Base-by-base conservation (phyloP, 768 basidiomycete genomes). In the Porphyrellus cyaneotinctus region DNA sequence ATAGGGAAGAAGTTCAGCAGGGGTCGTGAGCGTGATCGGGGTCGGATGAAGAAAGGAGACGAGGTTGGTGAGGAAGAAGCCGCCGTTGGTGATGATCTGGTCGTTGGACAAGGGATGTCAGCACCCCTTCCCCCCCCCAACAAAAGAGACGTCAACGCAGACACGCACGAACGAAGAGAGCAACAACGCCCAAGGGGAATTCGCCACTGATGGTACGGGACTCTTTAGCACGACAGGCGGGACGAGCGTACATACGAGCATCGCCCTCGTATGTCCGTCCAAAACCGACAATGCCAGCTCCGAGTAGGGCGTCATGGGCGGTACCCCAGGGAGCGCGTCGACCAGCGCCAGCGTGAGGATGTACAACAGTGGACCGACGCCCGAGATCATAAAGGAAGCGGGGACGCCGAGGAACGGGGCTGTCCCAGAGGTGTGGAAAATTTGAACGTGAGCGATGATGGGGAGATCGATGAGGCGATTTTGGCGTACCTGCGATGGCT, bases 381-480 rank as follows among this genome's bases (percentile, higher is more conserved):
- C 85, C 1, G 85, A 87, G n/a, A 83, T 55, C 77, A 94, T 80
- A 73, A 93, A 94, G 10, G 90, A 91, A 0, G 89, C 82, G 1
- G 88, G 77, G 26, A 79, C 59, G 4, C 84, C 78, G 49, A 91
- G 73, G 28, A 83, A 73, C 32, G 87, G 83, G 13, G 77, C 87
- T 88, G 28, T 2, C 1, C 26, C 17, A 15, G 17, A 26, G 8
- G 24, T n/a, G 30, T 17, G n/a, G n/a, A n/a, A n/a, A n/a, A n/a
- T n/a, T n/a, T n/a, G n/a, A n/a, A n/a, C n/a, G 45, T 23, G 31
- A 26, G 28, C 6, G 37, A 17, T 8, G 14, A 28, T 24, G 11
- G 11, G 14, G n/a, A 12, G 15, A 52, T 53, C 45, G 52, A 47
- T 28, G 1, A 4, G 26, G 32, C 14, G 20, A 20, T 26, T 38